Evolutionary conservation across 495 filamentous ascomycete genomes (phyloP), one percentile per base, ranked within the genome.

Genomic region (Neurospora sp.): DNA sequence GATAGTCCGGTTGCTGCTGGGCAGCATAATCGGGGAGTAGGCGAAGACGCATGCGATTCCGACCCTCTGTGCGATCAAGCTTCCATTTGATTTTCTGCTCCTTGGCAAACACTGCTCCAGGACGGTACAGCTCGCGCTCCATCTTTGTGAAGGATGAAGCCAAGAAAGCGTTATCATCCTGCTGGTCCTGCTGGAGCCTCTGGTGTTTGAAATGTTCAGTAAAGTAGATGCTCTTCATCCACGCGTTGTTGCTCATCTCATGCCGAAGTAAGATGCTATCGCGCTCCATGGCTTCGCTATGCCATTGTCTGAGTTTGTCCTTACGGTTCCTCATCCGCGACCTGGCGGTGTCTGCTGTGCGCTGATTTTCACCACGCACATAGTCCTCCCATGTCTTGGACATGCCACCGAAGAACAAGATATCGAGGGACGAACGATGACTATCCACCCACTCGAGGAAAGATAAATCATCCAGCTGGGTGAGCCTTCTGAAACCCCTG

Each of bases 161-260:
- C 75, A 94, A 87, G 76, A 93, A 97, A 4, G 79, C 82, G 72
- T 90, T 87, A 75, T 92, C 94, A 76, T 99, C 96, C 75, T 97
- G 94, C 72, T 96, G 90, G 77, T 99, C 96, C 81, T 99, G 96
- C 44, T 92, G 79, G 27, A 90, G 88, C 73, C 95, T 84, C 77
- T 97, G 95, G 71, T 94, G 91, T 78, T 96, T 98, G 75, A 94
- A 86, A 73, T 95, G 91, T 80, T 99, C 96, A 0, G 94, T 93
- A 72, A 91, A 89, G 79, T 94, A 94, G 47, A 98, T 96, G 74
- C 97, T 98, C 71, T 93, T 92, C 82, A 93, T 91, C 96, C 95
- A 98, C 71, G 94, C 90, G 69, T 89, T 90, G 71, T 94, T 92
- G 1, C 92, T 90, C 73, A 90, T 90, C 75, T 97, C 92, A 77